Conservation (phyloP, 2,329 filamentous ascomycete species). For the Microdochium bolleyi region DNA sequence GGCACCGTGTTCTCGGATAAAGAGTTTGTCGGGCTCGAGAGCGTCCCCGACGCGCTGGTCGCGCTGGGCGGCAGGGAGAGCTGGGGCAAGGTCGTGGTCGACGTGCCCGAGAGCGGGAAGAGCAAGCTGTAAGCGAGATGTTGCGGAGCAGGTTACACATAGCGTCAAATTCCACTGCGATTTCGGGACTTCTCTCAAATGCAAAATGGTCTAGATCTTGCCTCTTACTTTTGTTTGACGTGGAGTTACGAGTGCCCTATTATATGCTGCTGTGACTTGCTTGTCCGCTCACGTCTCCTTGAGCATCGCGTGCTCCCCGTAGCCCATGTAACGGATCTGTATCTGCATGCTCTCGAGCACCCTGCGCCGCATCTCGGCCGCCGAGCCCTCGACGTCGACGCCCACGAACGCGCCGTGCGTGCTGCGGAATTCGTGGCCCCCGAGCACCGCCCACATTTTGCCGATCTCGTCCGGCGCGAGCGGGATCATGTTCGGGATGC, state of each 20-base stretch:
- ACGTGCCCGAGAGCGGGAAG: conserved; percentile 58
- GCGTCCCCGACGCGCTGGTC: conserved; percentile 65
- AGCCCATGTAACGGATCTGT: conserved; percentile 48
- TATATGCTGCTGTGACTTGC: too few relatives aligned
- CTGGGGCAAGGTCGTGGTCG: conserved; percentile 95
- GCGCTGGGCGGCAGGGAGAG: conserved; percentile 74
- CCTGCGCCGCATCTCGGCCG: conserved; percentile 48
- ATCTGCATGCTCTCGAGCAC: conserved; percentile 73
- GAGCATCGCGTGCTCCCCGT: conserved; percentile 31
- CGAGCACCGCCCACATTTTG: conserved; percentile 63
- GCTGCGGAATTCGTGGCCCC: conserved; percentile 51
- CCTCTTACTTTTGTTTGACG: too few relatives aligned
- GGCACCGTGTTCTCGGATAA: conserved; percentile 78
- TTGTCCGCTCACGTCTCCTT: conserved; percentile 14
- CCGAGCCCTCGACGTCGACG: conserved; percentile 47
- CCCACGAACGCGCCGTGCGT: conserved; percentile 62
- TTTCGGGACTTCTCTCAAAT: too few relatives aligned
- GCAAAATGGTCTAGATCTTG: too few relatives aligned
- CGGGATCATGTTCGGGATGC: conserved; percentile 68
- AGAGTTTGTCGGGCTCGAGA: conserved; percentile 76
- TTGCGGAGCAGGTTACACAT: neutral
- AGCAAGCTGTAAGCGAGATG: conserved; percentile 39
- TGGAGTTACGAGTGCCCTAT: too few relatives aligned
- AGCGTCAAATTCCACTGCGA: too few relatives aligned
- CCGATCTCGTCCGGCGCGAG: conserved; percentile 54